These are phyloP conservation scores for Globisporangium perplexum DNA, from an alignment of 352 stramenopile species.

Conservation along the genomic window DNA sequence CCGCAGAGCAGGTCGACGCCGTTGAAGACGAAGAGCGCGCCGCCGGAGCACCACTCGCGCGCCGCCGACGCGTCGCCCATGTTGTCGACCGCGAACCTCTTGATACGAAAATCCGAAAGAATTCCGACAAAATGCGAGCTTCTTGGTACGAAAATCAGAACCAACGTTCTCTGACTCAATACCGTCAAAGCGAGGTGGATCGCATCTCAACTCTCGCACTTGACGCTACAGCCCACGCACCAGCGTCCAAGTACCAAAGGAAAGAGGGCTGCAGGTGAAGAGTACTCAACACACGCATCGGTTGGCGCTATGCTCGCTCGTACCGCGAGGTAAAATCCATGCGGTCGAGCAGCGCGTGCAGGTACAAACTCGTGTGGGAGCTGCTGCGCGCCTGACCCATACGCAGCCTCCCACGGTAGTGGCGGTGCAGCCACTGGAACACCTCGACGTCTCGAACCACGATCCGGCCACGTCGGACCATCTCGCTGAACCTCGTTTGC, in stretches of 20 bases:
- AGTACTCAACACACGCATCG: not conserved
- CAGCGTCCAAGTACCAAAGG: too few species aligned
- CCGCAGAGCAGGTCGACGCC: conserved; percentile 65
- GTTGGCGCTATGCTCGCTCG: too few species aligned
- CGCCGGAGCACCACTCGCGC: conserved; percentile 41
- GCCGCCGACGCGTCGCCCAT: not conserved
- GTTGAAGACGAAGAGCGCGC: conserved; percentile 75
- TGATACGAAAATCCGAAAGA: not conserved
- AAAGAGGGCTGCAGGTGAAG: too few species aligned
- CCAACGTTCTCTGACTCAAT: too few species aligned
- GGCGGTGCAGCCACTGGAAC: conserved; percentile 7
- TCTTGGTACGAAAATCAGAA: not conserved
- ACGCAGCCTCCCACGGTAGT: not conserved
- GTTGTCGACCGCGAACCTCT: too few species aligned
- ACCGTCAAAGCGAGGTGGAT: too few species aligned
- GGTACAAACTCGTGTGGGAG: not conserved
- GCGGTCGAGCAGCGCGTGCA: conserved; percentile 2
- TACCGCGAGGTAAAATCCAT: too few species aligned
- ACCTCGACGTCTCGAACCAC: conserved; percentile 1
- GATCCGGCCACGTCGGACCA: not conserved
- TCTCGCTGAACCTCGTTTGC: not conserved
- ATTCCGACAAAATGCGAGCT: not conserved
- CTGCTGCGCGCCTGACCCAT: not conserved
- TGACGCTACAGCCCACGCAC: too few species aligned
- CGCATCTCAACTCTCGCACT: too few species aligned